Evolutionary conservation across 2,329 filamentous ascomycete species (phyloP).

Genomic region (Xylariaceae sp.): DNA sequence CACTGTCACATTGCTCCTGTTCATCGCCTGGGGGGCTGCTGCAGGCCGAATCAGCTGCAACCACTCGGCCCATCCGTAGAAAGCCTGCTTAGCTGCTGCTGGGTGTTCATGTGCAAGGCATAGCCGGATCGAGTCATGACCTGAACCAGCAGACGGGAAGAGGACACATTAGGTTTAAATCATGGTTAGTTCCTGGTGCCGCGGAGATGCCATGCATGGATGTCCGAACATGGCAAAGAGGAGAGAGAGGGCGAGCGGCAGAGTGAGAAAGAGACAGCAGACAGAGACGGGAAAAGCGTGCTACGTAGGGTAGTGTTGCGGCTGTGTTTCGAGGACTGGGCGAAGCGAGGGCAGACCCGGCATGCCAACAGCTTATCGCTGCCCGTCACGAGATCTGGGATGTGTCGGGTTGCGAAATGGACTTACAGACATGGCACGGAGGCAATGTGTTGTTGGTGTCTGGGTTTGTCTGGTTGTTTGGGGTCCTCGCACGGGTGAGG

Average conservation of each 20-base stretch:
- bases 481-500: not conserved
- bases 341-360: slow-evolving; percentile 15
- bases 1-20: slow-evolving; percentile 9
- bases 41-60: slow-evolving; percentile 14
- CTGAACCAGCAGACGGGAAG: slow-evolving; percentile 4
- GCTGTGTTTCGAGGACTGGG: too few species aligned
- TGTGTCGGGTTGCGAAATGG: not conserved
- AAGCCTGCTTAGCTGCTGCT: slow-evolving; percentile 11
- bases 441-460: too few species aligned
- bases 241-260: not conserved
- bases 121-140: slow-evolving; percentile 2
- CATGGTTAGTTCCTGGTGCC: slow-evolving; percentile 17
- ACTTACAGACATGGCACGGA: not conserved
- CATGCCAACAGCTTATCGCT: not conserved
- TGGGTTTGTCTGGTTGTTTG: not conserved
- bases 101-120: slow-evolving; percentile 6
- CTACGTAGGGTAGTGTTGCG: too few species aligned
- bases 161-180: not conserved
- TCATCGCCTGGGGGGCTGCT: slow-evolving; percentile 7
- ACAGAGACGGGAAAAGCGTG: not conserved
- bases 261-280: not conserved
- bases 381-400: slow-evolving; percentile 18
- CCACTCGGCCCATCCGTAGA: slow-evolving; percentile 2
- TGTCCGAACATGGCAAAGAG: slow-evolving; percentile 15
- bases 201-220: slow-evolving; percentile 20